Conservation (phyloP, 768 basidiomycete genomes). For the Agaricus subrufescens region DNA sequence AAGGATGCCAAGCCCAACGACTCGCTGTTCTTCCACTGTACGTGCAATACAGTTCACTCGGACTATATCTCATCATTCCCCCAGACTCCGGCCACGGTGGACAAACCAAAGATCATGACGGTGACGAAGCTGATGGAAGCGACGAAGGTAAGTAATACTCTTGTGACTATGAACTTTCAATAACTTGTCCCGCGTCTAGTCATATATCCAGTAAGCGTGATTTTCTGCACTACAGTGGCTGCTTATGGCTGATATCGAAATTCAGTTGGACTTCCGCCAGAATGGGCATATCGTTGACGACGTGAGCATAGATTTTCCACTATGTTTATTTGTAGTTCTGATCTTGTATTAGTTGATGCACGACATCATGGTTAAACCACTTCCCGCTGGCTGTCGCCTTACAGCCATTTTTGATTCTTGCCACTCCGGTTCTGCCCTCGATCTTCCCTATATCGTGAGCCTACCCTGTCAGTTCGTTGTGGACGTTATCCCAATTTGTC, state of each 20-base stretch:
- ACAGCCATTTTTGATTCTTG: constrained; percentile 83
- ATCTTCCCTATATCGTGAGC: constrained; percentile 64
- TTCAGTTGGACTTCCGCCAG: constrained; percentile 42
- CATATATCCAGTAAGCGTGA: constrained; percentile 78
- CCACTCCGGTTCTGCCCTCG: constrained; percentile 87
- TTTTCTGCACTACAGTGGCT: constrained; percentile 8
- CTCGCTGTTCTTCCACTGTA: constrained; percentile 88
- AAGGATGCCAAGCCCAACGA: constrained; percentile 74
- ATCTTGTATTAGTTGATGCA: constrained; percentile 54
- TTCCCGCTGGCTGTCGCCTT: constrained; percentile 85
- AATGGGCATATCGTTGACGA: constrained; percentile 87
- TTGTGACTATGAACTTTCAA: neutral
- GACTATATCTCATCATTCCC: neutral
- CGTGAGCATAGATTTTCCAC: constrained; percentile 38
- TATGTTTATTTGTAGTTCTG: neutral
- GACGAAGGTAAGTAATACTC: constrained; percentile 57
- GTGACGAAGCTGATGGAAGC: constrained; percentile 80
- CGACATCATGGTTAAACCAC: constrained; percentile 68
- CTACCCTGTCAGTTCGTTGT: neutral
- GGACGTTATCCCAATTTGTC: neutral
- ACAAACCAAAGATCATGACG: constrained; percentile 77
- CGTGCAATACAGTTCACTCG: constrained; percentile 14
- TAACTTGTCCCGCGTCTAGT: constrained; percentile 33
- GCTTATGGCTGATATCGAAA: neutral
- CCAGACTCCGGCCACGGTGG: constrained; percentile 93